Percentiles rank a stretch among this genome's conserved stretches.
phyloP scores from a whole-genome alignment of 2,329 filamentous ascomycete species.

The Leptoxyphium fumago region DNA sequence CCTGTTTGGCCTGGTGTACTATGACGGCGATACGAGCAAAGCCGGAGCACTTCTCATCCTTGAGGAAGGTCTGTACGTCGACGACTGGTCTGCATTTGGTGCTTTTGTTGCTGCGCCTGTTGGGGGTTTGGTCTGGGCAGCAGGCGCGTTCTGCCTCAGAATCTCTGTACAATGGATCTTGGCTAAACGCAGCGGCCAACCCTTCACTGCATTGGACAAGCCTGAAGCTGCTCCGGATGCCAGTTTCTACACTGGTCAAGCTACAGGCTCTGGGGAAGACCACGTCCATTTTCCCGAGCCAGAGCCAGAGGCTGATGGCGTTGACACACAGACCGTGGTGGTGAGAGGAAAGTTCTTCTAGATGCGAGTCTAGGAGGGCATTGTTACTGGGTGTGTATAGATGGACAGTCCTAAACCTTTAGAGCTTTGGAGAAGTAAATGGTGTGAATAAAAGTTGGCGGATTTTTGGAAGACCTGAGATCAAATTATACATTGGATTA shows the following conservation, averaged over 20 bases:
- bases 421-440: too few relatives aligned
- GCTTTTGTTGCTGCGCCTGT: slow-evolving; percentile 69
- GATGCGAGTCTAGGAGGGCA: not conserved
- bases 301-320: not conserved
- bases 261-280: not conserved
- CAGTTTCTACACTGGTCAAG: slow-evolving; percentile 1
- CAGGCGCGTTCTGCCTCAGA: slow-evolving; percentile 46
- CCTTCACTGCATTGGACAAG: slow-evolving; percentile 54
- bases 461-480: too few relatives aligned
- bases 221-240: slow-evolving; percentile 19
- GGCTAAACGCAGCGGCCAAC: slow-evolving; percentile 43
- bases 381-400: too few relatives aligned
- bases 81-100: slow-evolving; percentile 71
- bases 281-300: not conserved
- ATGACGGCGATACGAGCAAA: slow-evolving; percentile 42
- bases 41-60: slow-evolving; percentile 58
- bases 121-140: slow-evolving; percentile 58
- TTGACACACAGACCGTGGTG: not conserved
- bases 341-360: not conserved
- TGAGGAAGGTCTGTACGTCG: slow-evolving; percentile 56
- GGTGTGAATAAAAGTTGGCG: too few relatives aligned
- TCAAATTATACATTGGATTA: too few relatives aligned
- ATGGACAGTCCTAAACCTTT: too few relatives aligned
- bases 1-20: slow-evolving; percentile 68
- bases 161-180: slow-evolving; percentile 42